Conservation (phyloP, 75 land plant genomes). For the Adiantum capillusveneris region DNA sequence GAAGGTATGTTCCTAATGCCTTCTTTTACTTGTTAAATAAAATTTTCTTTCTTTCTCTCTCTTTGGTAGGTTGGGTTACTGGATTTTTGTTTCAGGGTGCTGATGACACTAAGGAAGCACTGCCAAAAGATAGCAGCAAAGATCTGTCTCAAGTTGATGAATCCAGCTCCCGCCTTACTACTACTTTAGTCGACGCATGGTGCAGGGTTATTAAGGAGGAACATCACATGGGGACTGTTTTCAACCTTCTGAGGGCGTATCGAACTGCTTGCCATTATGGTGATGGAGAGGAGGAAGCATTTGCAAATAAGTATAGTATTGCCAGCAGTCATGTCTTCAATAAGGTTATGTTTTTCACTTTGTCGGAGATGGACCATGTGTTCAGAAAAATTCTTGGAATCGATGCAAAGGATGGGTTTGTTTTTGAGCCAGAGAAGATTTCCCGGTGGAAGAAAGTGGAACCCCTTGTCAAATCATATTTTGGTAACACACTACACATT, state of each 20-base stretch:
- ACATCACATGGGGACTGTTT: conserved; percentile 46
- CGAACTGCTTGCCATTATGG: conserved; percentile 90
- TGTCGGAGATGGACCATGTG: conserved; percentile 56
- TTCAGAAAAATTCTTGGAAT: conserved; percentile 46
- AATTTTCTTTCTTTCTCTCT: too few species aligned
- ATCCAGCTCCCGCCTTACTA: conserved; percentile 40
- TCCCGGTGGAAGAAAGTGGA: conserved; percentile 56
- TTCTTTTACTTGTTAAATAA: background rate
- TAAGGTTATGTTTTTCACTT: conserved; percentile 55
- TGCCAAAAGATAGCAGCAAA: too few species aligned
- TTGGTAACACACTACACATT: conserved; percentile 71
- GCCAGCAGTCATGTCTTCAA: conserved; percentile 77
- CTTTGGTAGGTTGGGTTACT: too few species aligned
- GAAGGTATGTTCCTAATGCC: conserved; percentile 26
- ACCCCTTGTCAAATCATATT: conserved; percentile 68
- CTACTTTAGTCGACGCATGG: conserved; percentile 68
- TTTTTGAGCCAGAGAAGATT: conserved; percentile 36
- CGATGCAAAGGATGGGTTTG: conserved; percentile 52
- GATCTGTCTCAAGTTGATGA: conserved; percentile 2
- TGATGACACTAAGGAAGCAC: conserved; percentile 1
- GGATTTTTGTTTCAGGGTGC: conserved; percentile 5
- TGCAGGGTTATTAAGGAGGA: conserved; percentile 40
- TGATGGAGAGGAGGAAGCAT: conserved; percentile 55
- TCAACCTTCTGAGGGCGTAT: conserved; percentile 58
- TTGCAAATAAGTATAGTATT: conserved; percentile 39